Evolutionary conservation across 2,329 filamentous ascomycete genomes (phyloP).

Genomic region (Ophiostoma quercus): DNA sequence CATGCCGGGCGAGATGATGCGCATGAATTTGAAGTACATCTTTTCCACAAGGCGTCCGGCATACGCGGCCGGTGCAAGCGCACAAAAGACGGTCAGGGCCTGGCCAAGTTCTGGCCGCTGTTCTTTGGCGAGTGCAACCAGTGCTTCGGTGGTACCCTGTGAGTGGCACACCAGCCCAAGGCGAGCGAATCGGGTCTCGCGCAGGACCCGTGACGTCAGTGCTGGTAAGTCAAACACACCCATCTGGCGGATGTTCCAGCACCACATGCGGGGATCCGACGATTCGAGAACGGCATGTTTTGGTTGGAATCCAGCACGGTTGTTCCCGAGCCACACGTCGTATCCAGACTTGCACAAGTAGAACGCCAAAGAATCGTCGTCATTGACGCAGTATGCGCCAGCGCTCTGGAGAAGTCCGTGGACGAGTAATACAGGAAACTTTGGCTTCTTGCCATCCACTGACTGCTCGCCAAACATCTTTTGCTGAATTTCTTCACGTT

Average conservation of each 20-base stretch:
- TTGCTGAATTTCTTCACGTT: constrained; percentile 19
- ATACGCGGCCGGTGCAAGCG: constrained; percentile 83
- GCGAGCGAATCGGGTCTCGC: constrained; percentile 76
- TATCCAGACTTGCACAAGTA: constrained; percentile 88
- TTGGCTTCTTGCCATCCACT: constrained; percentile 37
- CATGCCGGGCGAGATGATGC: constrained; percentile 65
- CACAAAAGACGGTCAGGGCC: constrained; percentile 83
- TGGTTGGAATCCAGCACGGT: constrained; percentile 79
- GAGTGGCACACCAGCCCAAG: constrained; percentile 81
- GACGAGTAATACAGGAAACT: constrained; percentile 80
- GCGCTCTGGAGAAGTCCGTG: constrained; percentile 84
- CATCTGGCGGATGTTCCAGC: constrained; percentile 94
- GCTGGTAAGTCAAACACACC: constrained; percentile 83
- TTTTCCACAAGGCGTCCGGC: constrained; percentile 80
- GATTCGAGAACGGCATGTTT: constrained; percentile 66
- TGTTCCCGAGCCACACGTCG: constrained; percentile 94
- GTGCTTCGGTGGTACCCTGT: constrained; percentile 83
- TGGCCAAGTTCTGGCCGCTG: constrained; percentile 79
- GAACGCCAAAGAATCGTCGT: constrained; percentile 85
- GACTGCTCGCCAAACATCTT: constrained; percentile 19
- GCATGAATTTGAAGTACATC: constrained; percentile 90
- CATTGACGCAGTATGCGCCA: constrained; percentile 84
- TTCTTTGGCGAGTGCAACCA: constrained; percentile 83
- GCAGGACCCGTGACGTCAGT: constrained; percentile 70
- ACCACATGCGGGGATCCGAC: constrained; percentile 86